Evolutionary conservation across 1,284 basidiomycete genomes (phyloP).

Genomic region (Moesziomyces globuligerus): DNA sequence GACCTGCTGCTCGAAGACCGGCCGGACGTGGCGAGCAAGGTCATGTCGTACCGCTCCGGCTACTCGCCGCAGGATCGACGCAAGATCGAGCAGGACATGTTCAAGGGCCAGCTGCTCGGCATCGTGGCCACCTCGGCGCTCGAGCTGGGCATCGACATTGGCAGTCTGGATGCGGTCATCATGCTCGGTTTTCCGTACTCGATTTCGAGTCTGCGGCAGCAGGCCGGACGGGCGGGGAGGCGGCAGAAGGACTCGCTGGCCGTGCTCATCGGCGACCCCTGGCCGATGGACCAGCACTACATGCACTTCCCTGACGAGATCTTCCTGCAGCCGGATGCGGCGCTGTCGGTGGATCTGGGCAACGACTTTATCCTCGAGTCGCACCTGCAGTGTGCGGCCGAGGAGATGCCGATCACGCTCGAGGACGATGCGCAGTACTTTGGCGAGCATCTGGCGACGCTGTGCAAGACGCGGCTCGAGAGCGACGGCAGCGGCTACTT

Average conservation of each 20-base stretch:
- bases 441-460: slow-evolving; percentile 70
- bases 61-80: slow-evolving; percentile 78
- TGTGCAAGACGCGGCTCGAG: slow-evolving; percentile 73
- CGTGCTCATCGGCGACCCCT: slow-evolving; percentile 78
- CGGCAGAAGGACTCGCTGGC: slow-evolving; percentile 83
- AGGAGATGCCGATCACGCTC: slow-evolving; percentile 81
- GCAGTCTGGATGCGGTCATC: slow-evolving; percentile 84
- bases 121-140: slow-evolving; percentile 91
- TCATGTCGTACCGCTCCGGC: slow-evolving; percentile 86
- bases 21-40: slow-evolving; percentile 78
- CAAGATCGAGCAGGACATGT: slow-evolving; percentile 84
- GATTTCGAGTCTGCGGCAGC: slow-evolving; percentile 77
- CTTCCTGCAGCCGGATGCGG: slow-evolving; percentile 71
- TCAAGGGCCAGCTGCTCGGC: slow-evolving; percentile 80
- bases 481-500: slow-evolving; percentile 77
- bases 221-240: slow-evolving; percentile 87
- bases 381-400: slow-evolving; percentile 86
- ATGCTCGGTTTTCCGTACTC: slow-evolving; percentile 84
- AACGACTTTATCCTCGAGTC: slow-evolving; percentile 82
- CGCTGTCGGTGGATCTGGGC: slow-evolving; percentile 78
- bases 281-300: slow-evolving; percentile 83
- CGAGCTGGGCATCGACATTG: slow-evolving; percentile 91
- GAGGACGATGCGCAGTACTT: slow-evolving; percentile 78
- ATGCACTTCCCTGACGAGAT: slow-evolving; percentile 73
- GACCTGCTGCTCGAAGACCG: slow-evolving; percentile 81